A percentile compares a stretch with the other conserved stretches of the same genome.
Evolutionary conservation across 345 rosid genomes (phyloP).

Genomic region (Diplotaxis tenuifolia): DNA sequence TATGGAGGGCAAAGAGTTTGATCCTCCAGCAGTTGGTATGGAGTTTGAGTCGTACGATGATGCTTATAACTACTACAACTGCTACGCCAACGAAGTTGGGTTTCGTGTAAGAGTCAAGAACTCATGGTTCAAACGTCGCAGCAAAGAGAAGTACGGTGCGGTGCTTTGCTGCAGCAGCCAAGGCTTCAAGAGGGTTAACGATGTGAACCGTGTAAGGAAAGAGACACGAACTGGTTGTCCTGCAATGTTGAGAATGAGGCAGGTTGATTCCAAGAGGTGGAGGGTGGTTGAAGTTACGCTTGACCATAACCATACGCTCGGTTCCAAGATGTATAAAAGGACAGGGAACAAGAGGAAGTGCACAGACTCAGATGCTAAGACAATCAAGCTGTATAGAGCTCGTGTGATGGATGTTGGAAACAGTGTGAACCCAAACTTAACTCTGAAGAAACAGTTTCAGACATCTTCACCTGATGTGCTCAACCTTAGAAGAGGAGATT

Average conservation of each 20-base stretch:
- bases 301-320: constrained; percentile 71
- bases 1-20: constrained; percentile 54
- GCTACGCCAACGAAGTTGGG: constrained; percentile 72
- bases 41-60: constrained; percentile 81
- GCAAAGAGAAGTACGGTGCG: constrained; percentile 72
- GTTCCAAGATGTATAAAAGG: constrained; percentile 47
- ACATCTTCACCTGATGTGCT: constrained; percentile 36
- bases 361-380: constrained; percentile 53
- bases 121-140: constrained; percentile 83
- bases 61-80: constrained; percentile 74
- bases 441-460: constrained; percentile 40
- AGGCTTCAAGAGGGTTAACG: constrained; percentile 70
- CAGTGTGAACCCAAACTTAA: constrained; percentile 39
- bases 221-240: constrained; percentile 86
- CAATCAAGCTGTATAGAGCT: constrained; percentile 57
- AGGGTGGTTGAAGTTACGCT: constrained; percentile 61
- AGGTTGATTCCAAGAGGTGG: constrained; percentile 78
- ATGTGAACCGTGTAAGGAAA: constrained; percentile 58
- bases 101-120: constrained; percentile 77
- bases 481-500: constrained; percentile 60
- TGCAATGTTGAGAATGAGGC: constrained; percentile 74
- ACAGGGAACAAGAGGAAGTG: constrained; percentile 50
- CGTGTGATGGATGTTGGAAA: constrained; percentile 52
- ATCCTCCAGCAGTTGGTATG: constrained; percentile 75
- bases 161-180: constrained; percentile 81